Evolutionary conservation across 78 protist genomes (phyloP).

Genomic region (Dictyostelium capitatum): DNA sequence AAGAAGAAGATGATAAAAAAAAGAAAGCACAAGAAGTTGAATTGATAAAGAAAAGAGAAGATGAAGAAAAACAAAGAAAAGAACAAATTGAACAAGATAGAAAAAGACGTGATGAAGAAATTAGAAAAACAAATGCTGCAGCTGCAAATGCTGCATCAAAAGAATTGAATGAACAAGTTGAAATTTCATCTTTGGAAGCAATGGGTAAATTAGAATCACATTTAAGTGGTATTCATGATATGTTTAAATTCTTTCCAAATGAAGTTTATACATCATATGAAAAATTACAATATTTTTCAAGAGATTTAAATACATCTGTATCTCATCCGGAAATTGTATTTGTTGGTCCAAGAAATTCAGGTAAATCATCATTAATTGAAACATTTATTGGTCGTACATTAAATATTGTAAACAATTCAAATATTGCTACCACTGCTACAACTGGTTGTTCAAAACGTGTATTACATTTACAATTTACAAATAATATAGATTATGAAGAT

Average conservation of each 20-base stretch:
- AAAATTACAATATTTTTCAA: constrained; percentile 75
- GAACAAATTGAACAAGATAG: constrained; percentile 4
- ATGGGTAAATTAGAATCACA: constrained; percentile 31
- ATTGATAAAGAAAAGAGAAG: constrained; percentile 26
- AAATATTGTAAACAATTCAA: constrained; percentile 47
- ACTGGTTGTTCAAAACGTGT: constrained; percentile 69
- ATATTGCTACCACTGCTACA: not conserved
- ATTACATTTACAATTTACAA: constrained; percentile 67
- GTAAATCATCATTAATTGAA: constrained; percentile 85
- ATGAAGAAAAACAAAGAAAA: constrained; percentile 30
- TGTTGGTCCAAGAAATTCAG: constrained; percentile 81
- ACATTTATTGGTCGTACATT: constrained; percentile 83
- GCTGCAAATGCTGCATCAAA: constrained; percentile 29
- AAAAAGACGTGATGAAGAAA: constrained; percentile 51
- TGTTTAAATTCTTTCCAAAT: constrained; percentile 65
- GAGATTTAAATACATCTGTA: constrained; percentile 80
- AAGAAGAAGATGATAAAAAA: constrained; percentile 48
- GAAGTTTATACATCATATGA: constrained; percentile 79
- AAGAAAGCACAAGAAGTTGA: constrained; percentile 16
- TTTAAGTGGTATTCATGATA: constrained; percentile 4
- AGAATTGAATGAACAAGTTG: constrained; percentile 75
- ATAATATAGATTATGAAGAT: constrained; percentile 32
- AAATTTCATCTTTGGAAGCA: constrained; percentile 62
- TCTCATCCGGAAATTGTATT: constrained; percentile 85
- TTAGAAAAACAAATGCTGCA: constrained; percentile 28